Evolutionary conservation across 73 alveolate genomes (phyloP).

Genomic region (Halteria grandinella): DNA sequence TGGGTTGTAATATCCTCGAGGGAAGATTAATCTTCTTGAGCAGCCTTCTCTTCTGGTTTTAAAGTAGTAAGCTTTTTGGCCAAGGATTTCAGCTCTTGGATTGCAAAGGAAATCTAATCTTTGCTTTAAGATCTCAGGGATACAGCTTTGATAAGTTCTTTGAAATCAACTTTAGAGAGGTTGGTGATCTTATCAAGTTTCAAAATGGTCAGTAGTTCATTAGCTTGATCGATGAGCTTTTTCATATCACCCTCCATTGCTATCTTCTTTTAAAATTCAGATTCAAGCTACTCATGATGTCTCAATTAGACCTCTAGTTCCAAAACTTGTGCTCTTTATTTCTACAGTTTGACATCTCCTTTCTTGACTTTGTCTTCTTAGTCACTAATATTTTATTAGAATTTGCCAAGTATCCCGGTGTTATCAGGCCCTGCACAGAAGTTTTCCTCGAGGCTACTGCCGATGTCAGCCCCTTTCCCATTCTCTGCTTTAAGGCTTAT

Average conservation of each 20-base stretch:
- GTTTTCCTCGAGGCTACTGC: conserved; percentile 3
- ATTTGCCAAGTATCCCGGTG: too few relatives aligned
- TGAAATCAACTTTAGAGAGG: neutral
- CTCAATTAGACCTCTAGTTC: too few relatives aligned
- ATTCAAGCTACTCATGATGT: too few relatives aligned
- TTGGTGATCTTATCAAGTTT: conserved; percentile 4
- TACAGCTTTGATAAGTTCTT: too few relatives aligned
- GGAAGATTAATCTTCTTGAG: neutral
- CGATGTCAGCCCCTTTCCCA: neutral
- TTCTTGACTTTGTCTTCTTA: too few relatives aligned
- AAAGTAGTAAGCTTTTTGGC: neutral
- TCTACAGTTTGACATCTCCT: too few relatives aligned
- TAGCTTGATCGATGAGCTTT: neutral
- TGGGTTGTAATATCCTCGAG: neutral
- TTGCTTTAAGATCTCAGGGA: too few relatives aligned
- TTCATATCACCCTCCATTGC: neutral
- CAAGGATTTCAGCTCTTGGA: neutral
- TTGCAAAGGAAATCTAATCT: conserved; percentile 5
- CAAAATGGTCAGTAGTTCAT: neutral
- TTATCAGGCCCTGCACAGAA: too few relatives aligned
- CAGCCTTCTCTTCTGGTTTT: neutral
- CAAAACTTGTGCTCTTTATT: too few relatives aligned
- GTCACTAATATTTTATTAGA: too few relatives aligned
- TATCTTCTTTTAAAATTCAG: too few relatives aligned
- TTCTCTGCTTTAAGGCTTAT: neutral